A percentile compares a stretch with the other conserved stretches of the same genome.
Evolutionary conservation across 2,329 filamentous ascomycete genomes (phyloP).

Genomic region (Massarina eburnea): DNA sequence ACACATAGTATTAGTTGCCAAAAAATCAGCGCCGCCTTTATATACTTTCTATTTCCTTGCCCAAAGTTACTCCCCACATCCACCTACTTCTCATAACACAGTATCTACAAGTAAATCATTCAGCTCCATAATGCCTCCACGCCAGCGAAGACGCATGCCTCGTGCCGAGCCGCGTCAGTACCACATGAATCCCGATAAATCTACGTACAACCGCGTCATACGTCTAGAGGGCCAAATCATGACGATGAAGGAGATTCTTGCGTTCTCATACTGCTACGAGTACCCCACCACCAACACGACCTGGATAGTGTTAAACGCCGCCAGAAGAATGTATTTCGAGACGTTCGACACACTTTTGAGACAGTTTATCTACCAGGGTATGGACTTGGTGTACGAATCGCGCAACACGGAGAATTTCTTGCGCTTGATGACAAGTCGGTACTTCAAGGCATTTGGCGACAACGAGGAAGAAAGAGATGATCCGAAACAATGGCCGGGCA

Average conservation of each 20-base stretch:
- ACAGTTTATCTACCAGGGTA: slow-evolving; percentile 1
- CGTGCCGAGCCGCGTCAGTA: neutral
- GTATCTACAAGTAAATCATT: neutral
- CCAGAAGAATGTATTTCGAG: slow-evolving; percentile 3
- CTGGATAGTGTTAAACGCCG: neutral
- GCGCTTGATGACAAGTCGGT: neutral
- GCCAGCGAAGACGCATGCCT: neutral
- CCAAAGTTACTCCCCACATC: neutral
- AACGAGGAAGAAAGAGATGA: neutral
- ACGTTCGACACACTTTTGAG: neutral
- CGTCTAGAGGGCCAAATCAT: slow-evolving; percentile 10
- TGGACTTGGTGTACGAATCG: slow-evolving; percentile 5
- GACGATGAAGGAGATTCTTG: neutral
- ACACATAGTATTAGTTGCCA: no score
- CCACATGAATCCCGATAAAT: neutral
- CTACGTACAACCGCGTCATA: slow-evolving; percentile 8
- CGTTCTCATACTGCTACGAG: slow-evolving; percentile 3
- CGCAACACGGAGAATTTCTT: neutral
- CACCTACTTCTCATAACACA: no score
- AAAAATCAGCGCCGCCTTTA: no score
- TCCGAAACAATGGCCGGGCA: slow-evolving; percentile 2
- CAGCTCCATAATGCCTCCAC: neutral
- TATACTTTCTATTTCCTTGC: no score
- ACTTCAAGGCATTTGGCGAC: neutral
- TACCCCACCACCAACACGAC: neutral